A percentile compares a stretch with the other conserved stretches of the same genome.
phyloP scores from a whole-genome alignment of 2,329 filamentous ascomycete species.

The Canariomyces notabilis region DNA sequence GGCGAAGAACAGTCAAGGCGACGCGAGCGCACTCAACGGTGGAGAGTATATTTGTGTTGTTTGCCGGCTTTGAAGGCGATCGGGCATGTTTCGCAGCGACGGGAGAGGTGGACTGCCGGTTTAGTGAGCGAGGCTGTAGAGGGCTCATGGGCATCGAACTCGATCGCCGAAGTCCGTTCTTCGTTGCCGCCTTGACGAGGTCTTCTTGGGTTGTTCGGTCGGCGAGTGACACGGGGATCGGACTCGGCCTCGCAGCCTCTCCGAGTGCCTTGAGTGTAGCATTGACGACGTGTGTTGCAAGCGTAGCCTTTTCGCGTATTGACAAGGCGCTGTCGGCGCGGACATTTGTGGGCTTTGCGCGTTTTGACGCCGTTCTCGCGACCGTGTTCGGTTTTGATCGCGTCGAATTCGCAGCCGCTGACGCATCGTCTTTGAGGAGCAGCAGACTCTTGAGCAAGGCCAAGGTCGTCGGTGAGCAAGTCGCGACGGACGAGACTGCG shows the following conservation, averaged over 20 bases:
- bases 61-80: slow-evolving; percentile 23
- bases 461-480: slow-evolving; percentile 44
- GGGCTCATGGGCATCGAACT: slow-evolving; percentile 55
- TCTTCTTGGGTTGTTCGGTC: slow-evolving; percentile 33
- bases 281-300: slow-evolving; percentile 72
- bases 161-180: slow-evolving; percentile 48
- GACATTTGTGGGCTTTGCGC: slow-evolving; percentile 29
- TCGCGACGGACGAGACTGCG: slow-evolving; percentile 41
- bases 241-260: slow-evolving; percentile 55
- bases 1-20: slow-evolving; percentile 61
- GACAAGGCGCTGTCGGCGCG: slow-evolving; percentile 38
- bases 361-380: slow-evolving; percentile 20
- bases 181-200: slow-evolving; percentile 33
- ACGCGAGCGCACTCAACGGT: slow-evolving; percentile 64
- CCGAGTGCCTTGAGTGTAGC: slow-evolving; percentile 61
- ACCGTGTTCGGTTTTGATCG: slow-evolving; percentile 26
- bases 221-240: slow-evolving; percentile 33
- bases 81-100: slow-evolving; percentile 33
- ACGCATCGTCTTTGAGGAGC: slow-evolving; percentile 30
- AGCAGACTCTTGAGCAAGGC: slow-evolving; percentile 43
- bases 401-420: slow-evolving; percentile 25
- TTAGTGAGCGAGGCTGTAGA: slow-evolving; percentile 56
- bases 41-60: slow-evolving; percentile 46
- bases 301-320: slow-evolving; percentile 55
- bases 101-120: slow-evolving; percentile 54